These are phyloP conservation scores for Pichia sp. DNA, from an alignment of 1,139 yeast species.

Conservation along the genomic window DNA sequence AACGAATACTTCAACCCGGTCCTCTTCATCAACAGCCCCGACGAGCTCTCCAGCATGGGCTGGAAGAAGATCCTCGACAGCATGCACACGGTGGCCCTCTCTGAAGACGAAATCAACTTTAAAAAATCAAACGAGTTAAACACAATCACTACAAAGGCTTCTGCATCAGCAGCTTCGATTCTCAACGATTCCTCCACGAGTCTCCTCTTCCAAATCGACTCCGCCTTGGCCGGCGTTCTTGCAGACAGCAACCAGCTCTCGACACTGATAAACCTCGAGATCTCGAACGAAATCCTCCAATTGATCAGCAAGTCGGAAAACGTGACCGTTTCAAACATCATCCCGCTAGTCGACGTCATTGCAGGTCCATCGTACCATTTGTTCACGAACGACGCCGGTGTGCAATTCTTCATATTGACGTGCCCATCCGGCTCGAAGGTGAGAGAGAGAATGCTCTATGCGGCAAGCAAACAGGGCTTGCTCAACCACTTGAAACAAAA, in stretches of 20 bases:
- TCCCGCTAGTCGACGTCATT: conserved; percentile 6
- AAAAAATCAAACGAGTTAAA: conserved; percentile 12
- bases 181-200: neutral
- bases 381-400: conserved; percentile 38
- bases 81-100: conserved; percentile 43
- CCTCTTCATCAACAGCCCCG: conserved; percentile 53
- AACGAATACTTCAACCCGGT: conserved; percentile 55
- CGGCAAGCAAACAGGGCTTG: conserved; percentile 75
- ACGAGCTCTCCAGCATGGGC: conserved; percentile 56
- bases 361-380: conserved; percentile 53
- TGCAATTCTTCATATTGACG: conserved; percentile 65
- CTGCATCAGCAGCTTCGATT: neutral
- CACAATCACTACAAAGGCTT: neutral
- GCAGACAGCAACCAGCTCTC: too few species aligned
- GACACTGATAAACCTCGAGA: neutral
- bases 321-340: conserved; percentile 23
- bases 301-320: conserved; percentile 20
- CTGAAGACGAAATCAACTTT: conserved; percentile 59
- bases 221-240: too few species aligned
- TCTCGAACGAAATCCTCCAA: conserved; percentile 6
- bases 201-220: too few species aligned
- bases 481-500: conserved; percentile 46
- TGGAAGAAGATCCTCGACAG: conserved; percentile 42
- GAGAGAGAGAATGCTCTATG: conserved; percentile 90
- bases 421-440: conserved; percentile 93